Evolutionary conservation across 83 land plant species (phyloP).

Genomic region (Diphasiastrum complanatum): DNA sequence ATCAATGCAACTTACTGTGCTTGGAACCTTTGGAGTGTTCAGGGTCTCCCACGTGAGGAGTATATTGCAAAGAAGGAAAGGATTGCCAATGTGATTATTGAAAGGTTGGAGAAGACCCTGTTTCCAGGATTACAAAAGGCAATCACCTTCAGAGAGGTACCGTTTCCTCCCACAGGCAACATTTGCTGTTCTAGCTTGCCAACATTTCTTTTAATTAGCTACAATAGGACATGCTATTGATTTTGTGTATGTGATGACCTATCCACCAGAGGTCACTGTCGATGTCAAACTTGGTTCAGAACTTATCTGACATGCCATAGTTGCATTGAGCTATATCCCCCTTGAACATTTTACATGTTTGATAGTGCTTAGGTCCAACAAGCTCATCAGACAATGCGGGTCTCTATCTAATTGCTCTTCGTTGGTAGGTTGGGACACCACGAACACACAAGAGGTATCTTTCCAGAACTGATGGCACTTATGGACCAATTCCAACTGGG

Average conservation of each 20-base stretch:
- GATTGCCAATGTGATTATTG: constrained; percentile 71
- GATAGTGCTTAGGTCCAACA: no score
- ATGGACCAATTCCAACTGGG: constrained; percentile 89
- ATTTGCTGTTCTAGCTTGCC: no score
- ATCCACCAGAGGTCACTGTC: no score
- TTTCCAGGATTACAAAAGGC: constrained; percentile 80
- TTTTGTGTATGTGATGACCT: no score
- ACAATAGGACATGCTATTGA: no score
- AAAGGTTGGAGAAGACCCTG: constrained; percentile 68
- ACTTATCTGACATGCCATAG: no score
- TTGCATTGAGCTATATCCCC: no score
- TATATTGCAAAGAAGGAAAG: constrained; percentile 82
- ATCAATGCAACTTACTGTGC: no score
- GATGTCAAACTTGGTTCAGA: no score
- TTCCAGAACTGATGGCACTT: constrained; percentile 87
- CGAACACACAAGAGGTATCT: constrained; percentile 86
- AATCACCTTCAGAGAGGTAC: constrained; percentile 81
- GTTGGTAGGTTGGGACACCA: constrained; percentile 82
- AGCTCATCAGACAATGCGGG: neutral
- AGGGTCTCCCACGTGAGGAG: constrained; percentile 64
- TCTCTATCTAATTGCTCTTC: constrained; percentile 1
- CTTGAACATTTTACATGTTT: no score
- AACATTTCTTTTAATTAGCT: no score
- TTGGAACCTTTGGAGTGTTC: neutral
- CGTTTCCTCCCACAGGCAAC: neutral